phyloP scores from a whole-genome alignment of 495 filamentous ascomycete species.

The Xylaria cubensis region DNA sequence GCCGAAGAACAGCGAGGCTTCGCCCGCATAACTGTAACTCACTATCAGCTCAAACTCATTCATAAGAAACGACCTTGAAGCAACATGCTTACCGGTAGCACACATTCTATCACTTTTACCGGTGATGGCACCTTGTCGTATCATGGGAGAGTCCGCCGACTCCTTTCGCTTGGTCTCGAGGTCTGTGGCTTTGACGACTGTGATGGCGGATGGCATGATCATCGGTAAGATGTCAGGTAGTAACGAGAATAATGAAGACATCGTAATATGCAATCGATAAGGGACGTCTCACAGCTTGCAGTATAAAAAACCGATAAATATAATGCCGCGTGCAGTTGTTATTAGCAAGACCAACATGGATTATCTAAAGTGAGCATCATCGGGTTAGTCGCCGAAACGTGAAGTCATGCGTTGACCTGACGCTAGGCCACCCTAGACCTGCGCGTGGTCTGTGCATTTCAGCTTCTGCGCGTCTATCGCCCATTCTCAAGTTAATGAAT shows the following conservation, averaged over 20 bases:
- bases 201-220: constrained; percentile 53
- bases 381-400: background rate
- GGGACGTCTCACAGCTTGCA: background rate
- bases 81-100: constrained; percentile 50
- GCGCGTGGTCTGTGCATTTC: constrained; percentile 12
- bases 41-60: background rate
- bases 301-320: background rate
- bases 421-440: constrained; percentile 3
- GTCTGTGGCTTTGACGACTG: constrained; percentile 51
- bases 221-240: constrained; percentile 59
- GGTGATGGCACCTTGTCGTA: constrained; percentile 62
- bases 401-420: background rate
- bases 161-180: constrained; percentile 44
- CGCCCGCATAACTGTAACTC: constrained; percentile 48
- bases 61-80: background rate
- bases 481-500: background rate
- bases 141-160: constrained; percentile 34
- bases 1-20: constrained; percentile 49
- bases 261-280: constrained; percentile 25
- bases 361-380: constrained; percentile 1
- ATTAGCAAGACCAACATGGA: background rate
- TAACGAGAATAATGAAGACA: constrained; percentile 56
- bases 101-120: constrained; percentile 65
- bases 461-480: background rate
- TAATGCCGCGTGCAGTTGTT: background rate